phyloP scores from a whole-genome alignment of 2,329 filamentous ascomycete species.

The Colletotrichum zoysiae region DNA sequence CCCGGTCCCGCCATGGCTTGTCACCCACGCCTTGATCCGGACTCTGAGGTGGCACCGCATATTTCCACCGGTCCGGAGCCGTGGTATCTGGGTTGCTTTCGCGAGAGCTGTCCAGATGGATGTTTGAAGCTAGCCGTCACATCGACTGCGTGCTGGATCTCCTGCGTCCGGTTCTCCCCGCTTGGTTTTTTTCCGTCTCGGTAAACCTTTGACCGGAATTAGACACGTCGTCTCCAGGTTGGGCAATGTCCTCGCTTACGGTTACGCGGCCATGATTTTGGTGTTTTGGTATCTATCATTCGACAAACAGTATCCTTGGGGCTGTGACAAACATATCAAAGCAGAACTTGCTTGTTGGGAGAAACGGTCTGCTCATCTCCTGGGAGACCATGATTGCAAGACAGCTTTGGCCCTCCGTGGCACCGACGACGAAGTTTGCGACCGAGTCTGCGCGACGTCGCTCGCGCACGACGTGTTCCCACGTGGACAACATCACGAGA shows the following conservation, averaged over 20 bases:
- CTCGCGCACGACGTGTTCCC: neutral
- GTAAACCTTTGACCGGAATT: neutral
- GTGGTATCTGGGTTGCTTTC: conserved; percentile 15
- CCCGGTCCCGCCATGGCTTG: conserved; percentile 2
- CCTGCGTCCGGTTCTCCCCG: conserved; percentile 26
- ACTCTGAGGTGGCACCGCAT: neutral
- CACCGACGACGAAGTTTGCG: neutral
- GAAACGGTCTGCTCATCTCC: fast-evolving
- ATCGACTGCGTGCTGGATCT: neutral
- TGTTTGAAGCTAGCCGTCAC: neutral
- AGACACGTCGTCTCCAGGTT: neutral
- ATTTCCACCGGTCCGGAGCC: neutral
- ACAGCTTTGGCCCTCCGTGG: neutral
- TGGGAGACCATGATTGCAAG: too few relatives aligned
- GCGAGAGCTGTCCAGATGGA: neutral
- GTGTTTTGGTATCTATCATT: neutral
- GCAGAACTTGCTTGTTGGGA: neutral
- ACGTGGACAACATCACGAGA: neutral
- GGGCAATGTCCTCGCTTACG: too few relatives aligned
- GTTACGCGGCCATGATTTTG: neutral
- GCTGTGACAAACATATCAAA: neutral
- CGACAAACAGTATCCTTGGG: neutral
- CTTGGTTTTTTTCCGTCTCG: conserved; percentile 33
- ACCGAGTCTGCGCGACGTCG: neutral
- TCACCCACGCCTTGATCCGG: conserved; percentile 26